Evolutionary conservation across 257 asterid species (phyloP), one percentile per base, ranked within the genome.

Genomic region (Apocynum venetum): DNA sequence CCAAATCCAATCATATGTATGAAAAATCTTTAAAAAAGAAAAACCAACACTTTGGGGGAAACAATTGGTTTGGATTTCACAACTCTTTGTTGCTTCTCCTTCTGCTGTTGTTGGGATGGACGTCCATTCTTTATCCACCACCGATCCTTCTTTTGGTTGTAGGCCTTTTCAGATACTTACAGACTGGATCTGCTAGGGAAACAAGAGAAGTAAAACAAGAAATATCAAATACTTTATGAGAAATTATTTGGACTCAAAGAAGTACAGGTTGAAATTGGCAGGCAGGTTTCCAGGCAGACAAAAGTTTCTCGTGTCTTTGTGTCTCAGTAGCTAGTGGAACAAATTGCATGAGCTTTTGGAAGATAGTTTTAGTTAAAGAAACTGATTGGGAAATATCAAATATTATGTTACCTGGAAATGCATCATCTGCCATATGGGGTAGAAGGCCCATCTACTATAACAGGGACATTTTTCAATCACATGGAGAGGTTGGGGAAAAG

Each of bases 131-230:
- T 35, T 47, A 67, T 56, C 55, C 53, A 41, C 47, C 71, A 60
- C 41, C 38, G 38, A 11, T 76, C 36, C 47, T 60, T 0, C 48
- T 75, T 76, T 31, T 66, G 61, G 36, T 43, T 52, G 11, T 41
- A 4, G n/a, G 10, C 60, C 69, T 35, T n/a, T 69, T 57, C 20
- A 41, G 61, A 72, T 38, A 35, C 31, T 65, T 43, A 55, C 81
- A 81, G 84, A 44, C 75, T 77, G 79, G 81, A 77, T 59, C 19
- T 51, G 80, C 38, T 36, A 64, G 49, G 31, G 0, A 25, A 25
- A 57, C 79, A 71, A 76, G 56, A 51, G 14, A 4, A 1, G 3
- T 12, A 25, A 25, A 25, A 25, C 31, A 25, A 25, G 31, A 25
- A 25, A 25, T 25, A 25, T 25, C 31, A 25, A 25, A 25, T 25